Base-by-base conservation (phyloP, 2,329 filamentous ascomycete genomes). In the Cladophialophora psammophila region DNA sequence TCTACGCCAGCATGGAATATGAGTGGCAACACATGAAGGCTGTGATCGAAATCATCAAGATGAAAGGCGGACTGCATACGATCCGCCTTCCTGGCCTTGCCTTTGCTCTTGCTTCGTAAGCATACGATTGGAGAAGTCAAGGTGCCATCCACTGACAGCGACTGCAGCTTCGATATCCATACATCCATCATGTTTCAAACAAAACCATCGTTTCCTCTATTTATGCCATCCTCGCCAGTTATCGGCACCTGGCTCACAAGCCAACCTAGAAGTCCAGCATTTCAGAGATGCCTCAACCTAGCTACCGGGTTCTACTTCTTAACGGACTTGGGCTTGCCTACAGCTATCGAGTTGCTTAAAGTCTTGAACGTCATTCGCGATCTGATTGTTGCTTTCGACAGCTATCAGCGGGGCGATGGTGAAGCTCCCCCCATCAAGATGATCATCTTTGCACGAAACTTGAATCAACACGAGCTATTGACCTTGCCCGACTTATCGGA, bases 381-480 rank as follows among this genome's bases (percentile, higher is more conserved):
- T 45, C 34, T 64, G 32, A 58, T 56, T 32, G n/a, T 64, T 12
- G 54, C 52, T 15, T 64, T 64, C 54, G 54, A 64, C 12, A 58
- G 62, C 34, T 64, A 36, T 36, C 53, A 64, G 34, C 40, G 15
- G 9, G 26, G 54, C n/a, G 62, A 64, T n/a, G 6, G 38, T 35
- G 45, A 59, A 35, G 62, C 62, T 5, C 62, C 62, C 7, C 42
- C 36, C 6, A 57, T 64, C 62, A 64, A 53, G 57, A n/a, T 52
- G n/a, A 64, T 64, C 54, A 64, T 64, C 53, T 64, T 64, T n/a
- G 62, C 62, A 13, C 62, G 62, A 26, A 64, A 64, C 18, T 89
- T 99, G 73, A 95, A 99, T 87, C 98, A 99, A 88, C 95, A 99
- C 87, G 95, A 98, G 69, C 83, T 99, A 72, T 94, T 98, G 77